Base-by-base conservation (phyloP, 257 asterid genomes). In the Jaltomata sinuosa region DNA sequence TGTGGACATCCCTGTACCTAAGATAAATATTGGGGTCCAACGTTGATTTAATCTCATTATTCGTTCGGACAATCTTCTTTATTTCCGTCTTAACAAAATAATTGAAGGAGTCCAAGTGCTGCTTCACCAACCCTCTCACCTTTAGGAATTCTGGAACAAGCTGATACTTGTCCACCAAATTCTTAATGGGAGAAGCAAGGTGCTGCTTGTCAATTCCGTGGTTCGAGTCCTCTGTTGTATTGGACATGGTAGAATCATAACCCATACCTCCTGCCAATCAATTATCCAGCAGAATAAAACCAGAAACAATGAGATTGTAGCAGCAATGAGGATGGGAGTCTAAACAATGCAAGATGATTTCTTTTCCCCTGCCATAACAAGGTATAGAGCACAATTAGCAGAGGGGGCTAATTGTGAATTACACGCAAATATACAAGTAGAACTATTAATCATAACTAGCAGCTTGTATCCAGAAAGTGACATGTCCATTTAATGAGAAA, bases 51-150 rank as follows among this genome's bases (percentile, higher is more conserved):
- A 95, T 85, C 76, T 84, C 89, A 34, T 85, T 68, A 86, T 95
- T 95, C 64, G 97, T 94, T 65, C 84, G 87, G 71, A 97, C 94
- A 42, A 97, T 93, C 88, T 93, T 91, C 85, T 89, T 94, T 34
- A 95, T 93, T 54, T 89, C 97, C 0, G 92, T 91, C 87, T 82
- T 85, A 38, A 91, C 89, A 86, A 94, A 93, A 88, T 90, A 97
- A 85, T 97, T 97, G 81, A 92, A 97, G 81, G 99, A 97, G 84
- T 95, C 98, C 89, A 97, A 84, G 89, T 97, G 98, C 62, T 92
- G 97, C 87, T 94, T 96, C 93, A 94, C 98, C 84, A 97, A 92
- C 32, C 98, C 98, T 84, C 98, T 90, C 85, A 94, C 97, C 97
- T 96, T 96, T 65, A 96, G 85, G 83, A 92, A 96, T 84, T 94